Base-by-base conservation (phyloP, 352 stramenopile species). In the Phytopythium vexans region DNA sequence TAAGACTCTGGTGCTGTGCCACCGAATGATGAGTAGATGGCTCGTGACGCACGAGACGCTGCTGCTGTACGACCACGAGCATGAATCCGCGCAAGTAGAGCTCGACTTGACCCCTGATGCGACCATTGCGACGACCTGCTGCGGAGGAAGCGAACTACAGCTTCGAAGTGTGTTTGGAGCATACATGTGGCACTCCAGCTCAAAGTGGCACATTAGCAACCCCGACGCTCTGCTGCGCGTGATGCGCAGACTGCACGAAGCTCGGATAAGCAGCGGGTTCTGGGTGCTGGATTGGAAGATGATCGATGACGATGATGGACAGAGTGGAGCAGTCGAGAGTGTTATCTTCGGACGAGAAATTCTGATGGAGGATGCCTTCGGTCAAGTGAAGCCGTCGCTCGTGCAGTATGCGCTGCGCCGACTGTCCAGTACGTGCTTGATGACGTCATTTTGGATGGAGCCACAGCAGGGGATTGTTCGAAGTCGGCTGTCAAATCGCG, bases 361-460 rank as follows among this genome's bases (percentile, higher is more conserved):
- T 45, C 42, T 92, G 16, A 88, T 95, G 77, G 80, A 94, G 64
- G 78, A 89, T 41, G 77, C 91, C 41, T 82, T 84, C 33, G 81
- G 81, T 8, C 79, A 81, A 37, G 60, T 69, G 10, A 92, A 90
- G 56, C 88, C 82, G 2, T 86, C 77, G 1, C 44, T 92, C 6
- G 67, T 94, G 32, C 86, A 95, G 65, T 95, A 94, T 64, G 83
- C 70, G 1, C 66, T 95, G 42, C 72, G 69, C 27, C 72, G 81
- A 43, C 66, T 92, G 2, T 88, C 83, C 1, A 82, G 90, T 44
- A 83, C 79, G 35, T 86, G 68, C n/a, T 59, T 95, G 35, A 74
- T 91, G 70, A 95, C 83, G 8, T 94, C 83, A 6, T 84, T 95
- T 36, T 95, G 86, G 86, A 94, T 95, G 83, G 86, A 95, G 56